Percentiles rank a stretch among this genome's conserved stretches.
phyloP scores from a whole-genome alignment of 1,139 yeast species.

The Yamadazyma membranifaciens region DNA sequence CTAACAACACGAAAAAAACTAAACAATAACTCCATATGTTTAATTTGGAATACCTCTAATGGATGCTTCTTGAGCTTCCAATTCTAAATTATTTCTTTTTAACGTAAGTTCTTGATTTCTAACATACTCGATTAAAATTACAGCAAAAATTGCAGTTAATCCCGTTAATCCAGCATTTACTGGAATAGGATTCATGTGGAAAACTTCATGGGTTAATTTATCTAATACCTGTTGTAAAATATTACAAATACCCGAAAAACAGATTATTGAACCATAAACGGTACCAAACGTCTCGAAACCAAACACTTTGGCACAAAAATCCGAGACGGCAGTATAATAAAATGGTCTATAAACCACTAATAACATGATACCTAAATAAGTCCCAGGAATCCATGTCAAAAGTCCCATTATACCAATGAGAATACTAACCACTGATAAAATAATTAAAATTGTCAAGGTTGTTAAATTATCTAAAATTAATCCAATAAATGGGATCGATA shows the following conservation, averaged over 20 bases:
- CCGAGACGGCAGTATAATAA: constrained; percentile 88
- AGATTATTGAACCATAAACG: constrained; percentile 83
- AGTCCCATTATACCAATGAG: constrained; percentile 69
- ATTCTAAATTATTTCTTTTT: constrained; percentile 53
- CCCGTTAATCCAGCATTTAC: constrained; percentile 57
- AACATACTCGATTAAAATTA: constrained; percentile 51
- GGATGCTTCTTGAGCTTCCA: constrained; percentile 63
- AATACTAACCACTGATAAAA: constrained; percentile 55
- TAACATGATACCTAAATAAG: constrained; percentile 62
- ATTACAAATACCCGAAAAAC: constrained; percentile 77
- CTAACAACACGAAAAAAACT: no score
- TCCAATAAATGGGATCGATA: constrained; percentile 86
- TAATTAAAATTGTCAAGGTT: constrained; percentile 55
- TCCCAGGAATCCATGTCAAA: constrained; percentile 48
- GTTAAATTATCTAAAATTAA: constrained; percentile 71
- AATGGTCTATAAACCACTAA: constrained; percentile 89
- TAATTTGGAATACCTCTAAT: constrained; percentile 46
- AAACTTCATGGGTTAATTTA: constrained; percentile 60
- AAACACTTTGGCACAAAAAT: constrained; percentile 87
- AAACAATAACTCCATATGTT: no score
- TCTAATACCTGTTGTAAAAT: constrained; percentile 71
- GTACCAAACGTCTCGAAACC: constrained; percentile 92
- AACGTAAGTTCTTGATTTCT: constrained; percentile 49
- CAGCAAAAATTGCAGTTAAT: constrained; percentile 56
- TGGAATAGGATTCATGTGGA: constrained; percentile 76